phyloP scores from a whole-genome alignment of 2,329 filamentous ascomycete genomes.

The Cladosporium sp. region DNA sequence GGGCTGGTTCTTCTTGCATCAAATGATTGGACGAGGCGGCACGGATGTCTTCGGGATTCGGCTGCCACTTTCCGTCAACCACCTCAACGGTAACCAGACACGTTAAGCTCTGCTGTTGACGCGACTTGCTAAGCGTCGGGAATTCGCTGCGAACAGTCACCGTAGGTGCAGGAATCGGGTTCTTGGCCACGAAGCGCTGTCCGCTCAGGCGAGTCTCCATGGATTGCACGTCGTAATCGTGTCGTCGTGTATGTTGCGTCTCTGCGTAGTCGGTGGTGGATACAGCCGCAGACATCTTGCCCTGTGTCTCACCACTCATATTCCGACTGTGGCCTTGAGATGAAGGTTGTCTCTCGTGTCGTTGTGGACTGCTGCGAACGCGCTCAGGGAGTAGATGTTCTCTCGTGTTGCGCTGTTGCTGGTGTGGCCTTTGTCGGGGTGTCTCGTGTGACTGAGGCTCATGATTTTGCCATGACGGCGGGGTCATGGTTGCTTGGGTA shows the following conservation, averaged over 20 bases:
- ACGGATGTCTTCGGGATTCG: slow-evolving; percentile 73
- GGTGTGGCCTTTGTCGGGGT: not conserved
- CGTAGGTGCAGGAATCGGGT: slow-evolving; percentile 82
- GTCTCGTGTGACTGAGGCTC: not conserved
- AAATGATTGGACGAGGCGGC: slow-evolving; percentile 36
- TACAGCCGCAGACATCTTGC: slow-evolving; percentile 37
- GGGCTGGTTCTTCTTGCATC: not conserved
- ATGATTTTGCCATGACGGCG: slow-evolving; percentile 53
- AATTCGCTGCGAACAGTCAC: slow-evolving; percentile 98
- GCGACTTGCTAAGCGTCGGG: slow-evolving; percentile 83
- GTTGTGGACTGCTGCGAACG: slow-evolving; percentile 12
- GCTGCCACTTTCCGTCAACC: slow-evolving; percentile 83
- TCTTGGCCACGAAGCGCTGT: slow-evolving; percentile 65
- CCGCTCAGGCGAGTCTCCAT: slow-evolving; percentile 83
- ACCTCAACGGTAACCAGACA: slow-evolving; percentile 94
- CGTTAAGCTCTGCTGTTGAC: slow-evolving; percentile 90
- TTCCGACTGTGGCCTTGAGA: slow-evolving; percentile 60
- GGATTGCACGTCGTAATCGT: slow-evolving; percentile 93
- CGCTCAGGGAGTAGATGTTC: slow-evolving; percentile 25
- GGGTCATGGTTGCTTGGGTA: slow-evolving; percentile 53
- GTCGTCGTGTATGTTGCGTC: slow-evolving; percentile 63
- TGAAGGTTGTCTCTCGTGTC: slow-evolving; percentile 21
- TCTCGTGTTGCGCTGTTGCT: slow-evolving; percentile 17
- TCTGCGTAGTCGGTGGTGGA: slow-evolving; percentile 79
- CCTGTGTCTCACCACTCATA: slow-evolving; percentile 70